Base-by-base conservation (phyloP, 495 filamentous ascomycete species). In the Hypoxylon intermedium region DNA sequence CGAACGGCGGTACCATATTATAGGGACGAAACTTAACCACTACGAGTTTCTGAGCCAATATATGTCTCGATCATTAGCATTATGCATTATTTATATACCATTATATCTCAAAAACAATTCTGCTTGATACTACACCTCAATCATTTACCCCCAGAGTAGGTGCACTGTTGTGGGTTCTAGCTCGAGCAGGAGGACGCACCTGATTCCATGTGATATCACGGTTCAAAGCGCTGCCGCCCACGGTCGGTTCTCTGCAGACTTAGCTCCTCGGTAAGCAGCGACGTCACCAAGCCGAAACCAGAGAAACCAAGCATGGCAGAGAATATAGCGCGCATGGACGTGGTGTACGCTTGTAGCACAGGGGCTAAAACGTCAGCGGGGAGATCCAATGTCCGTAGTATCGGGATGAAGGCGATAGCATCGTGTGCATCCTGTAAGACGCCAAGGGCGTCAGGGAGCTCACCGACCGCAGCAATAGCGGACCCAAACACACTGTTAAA, bases 401-500 rank as follows among this genome's bases (percentile, higher is more conserved):
- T 52, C 9, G 65, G 65, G 20, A 67, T 60, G 45, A 67, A 64
- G 46, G 49, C 53, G 20, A 67, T 30, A 13, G 65, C 65, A 38
- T 60, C 31, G 45, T 53, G 55, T 1, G 60, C 13, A 19, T 63
- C 50, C 13, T 31, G 19, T 1, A 67, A 45, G 11, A 43, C 20
- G 9, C 28, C 45, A 6, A 67, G 54, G 5, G 36, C 18, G 20
- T 52, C 59, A n/a, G 65, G 58, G 3, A 60, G 33, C 23, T 60
- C 44, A 0, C 51, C 62, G 30, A 43, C 52, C 12, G 46, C 20
- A 6, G 63, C 52, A 12, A 62, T 62, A 6, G 53, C 52, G 4
- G 19, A 21, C 40, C 13, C 58, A 42, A 74, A 76, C 9, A 68
- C 53, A 36, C 56, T 71, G 52, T 43, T 70, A 57, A 74, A 75